A percentile compares a stretch with the other conserved stretches of the same genome.
These are phyloP conservation scores for Aspergillus carbonarius DNA, from an alignment of 2,329 filamentous ascomycete species.

Conservation along the genomic window DNA sequence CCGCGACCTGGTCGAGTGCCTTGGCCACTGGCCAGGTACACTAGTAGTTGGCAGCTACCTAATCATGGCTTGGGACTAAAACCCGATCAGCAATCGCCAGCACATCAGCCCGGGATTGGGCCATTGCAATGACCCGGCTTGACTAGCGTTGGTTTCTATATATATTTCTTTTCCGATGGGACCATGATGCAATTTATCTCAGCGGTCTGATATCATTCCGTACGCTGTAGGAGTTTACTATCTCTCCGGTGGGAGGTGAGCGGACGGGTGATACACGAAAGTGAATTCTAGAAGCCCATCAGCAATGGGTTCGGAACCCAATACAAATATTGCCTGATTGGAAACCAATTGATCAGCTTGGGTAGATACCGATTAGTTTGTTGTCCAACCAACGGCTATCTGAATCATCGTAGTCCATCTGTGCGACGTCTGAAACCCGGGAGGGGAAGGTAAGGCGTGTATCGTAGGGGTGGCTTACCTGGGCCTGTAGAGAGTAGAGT, in stretches of 20 bases:
- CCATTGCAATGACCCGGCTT: conserved; percentile 1
- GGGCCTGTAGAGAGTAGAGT: neutral
- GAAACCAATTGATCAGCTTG: conserved; percentile 1
- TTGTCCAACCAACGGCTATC: conserved; percentile 1
- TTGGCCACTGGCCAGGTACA: neutral
- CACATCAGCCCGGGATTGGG: conserved; percentile 6
- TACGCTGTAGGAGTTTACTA: neutral
- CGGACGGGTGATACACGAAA: neutral
- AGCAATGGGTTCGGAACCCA: neutral
- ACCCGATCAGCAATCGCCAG: conserved; percentile 4
- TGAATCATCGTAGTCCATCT: neutral
- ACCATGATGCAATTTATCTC: conserved; percentile 3
- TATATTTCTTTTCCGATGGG: neutral
- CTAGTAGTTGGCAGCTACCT: neutral
- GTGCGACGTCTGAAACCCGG: conserved; percentile 1
- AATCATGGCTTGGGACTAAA: conserved; percentile 4
- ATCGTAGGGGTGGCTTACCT: neutral
- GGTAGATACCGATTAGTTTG: neutral
- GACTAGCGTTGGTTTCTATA: conserved; percentile 5
- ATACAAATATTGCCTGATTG: neutral
- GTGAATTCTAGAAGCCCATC: neutral
- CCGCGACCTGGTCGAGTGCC: neutral
- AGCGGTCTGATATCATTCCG: neutral
- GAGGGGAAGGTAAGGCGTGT: conserved; percentile 3
- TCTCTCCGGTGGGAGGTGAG: no score